phyloP scores from a whole-genome alignment of 1,139 yeast species.

The Saccharomyces hybrid region DNA sequence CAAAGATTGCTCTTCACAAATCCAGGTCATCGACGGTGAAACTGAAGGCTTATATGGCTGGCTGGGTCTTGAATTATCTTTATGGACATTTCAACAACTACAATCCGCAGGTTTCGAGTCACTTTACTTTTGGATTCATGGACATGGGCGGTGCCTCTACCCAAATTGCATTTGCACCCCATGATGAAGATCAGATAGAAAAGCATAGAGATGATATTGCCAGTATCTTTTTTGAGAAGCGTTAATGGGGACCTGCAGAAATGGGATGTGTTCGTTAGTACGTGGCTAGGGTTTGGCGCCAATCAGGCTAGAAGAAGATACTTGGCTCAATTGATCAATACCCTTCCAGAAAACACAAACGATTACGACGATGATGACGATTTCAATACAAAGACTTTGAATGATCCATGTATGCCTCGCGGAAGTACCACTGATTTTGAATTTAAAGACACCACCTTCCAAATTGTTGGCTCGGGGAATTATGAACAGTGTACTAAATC shows the following conservation, averaged over 20 bases:
- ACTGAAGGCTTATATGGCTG: constrained; percentile 78
- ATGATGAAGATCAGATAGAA: constrained; percentile 41
- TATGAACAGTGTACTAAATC: constrained; percentile 59
- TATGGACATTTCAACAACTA: constrained; percentile 48
- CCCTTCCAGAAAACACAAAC: constrained; percentile 37
- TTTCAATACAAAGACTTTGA: constrained; percentile 33
- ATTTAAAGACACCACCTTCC: constrained; percentile 40
- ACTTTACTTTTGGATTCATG: constrained; percentile 69
- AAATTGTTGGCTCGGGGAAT: constrained; percentile 57
- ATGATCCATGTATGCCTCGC: constrained; percentile 66
- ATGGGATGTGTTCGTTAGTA: constrained; percentile 71
- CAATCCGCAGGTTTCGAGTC: constrained; percentile 32
- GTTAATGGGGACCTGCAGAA: constrained; percentile 53
- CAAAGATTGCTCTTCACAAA: constrained; percentile 49
- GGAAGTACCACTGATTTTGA: constrained; percentile 42
- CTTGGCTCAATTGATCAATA: constrained; percentile 43
- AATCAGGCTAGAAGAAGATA: constrained; percentile 67
- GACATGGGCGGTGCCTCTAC: constrained; percentile 91
- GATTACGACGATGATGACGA: constrained; percentile 39
- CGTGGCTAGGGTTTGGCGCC: constrained; percentile 84
- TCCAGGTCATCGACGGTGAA: constrained; percentile 71
- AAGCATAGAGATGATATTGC: constrained; percentile 60
- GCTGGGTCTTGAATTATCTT: constrained; percentile 66
- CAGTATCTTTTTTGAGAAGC: constrained; percentile 46
- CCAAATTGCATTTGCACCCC: constrained; percentile 72